Conservation (phyloP, 768 basidiomycete genomes). For the Scleroderma citrinum region DNA sequence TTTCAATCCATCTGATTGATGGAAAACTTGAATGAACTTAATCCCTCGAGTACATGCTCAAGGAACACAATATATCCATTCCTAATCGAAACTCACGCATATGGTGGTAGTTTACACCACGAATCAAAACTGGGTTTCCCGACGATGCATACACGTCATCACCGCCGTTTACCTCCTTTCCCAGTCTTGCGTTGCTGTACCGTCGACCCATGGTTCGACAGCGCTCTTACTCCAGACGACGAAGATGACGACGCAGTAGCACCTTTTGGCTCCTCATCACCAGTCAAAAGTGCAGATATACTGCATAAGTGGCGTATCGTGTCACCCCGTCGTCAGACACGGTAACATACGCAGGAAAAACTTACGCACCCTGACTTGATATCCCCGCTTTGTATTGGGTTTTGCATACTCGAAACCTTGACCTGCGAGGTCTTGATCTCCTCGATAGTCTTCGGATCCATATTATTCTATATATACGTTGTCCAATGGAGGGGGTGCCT, state of each 20-base stretch:
- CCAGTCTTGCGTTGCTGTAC: constrained; percentile 22
- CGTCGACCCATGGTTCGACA: constrained; percentile 6
- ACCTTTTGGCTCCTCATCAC: constrained; percentile 22
- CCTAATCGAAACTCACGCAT: no score
- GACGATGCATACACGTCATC: no score
- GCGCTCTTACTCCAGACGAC: constrained; percentile 3
- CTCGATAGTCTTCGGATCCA: constrained; percentile 65
- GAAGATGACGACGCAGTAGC: not conserved
- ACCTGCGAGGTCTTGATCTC: constrained; percentile 56
- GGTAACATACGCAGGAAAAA: not conserved
- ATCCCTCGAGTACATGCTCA: no score
- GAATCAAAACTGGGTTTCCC: no score
- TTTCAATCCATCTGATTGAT: no score
- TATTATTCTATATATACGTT: constrained; percentile 49
- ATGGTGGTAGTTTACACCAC: no score
- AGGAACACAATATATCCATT: no score
- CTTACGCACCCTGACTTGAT: constrained; percentile 38
- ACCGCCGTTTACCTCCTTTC: constrained; percentile 21
- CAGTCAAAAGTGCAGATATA: constrained; percentile 28
- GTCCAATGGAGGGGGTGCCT: no score
- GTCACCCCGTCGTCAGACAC: not conserved
- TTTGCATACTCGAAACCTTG: constrained; percentile 44
- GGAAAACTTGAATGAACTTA: no score
- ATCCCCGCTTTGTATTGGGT: constrained; percentile 47
- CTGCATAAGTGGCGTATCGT: no score